Conservation (phyloP, 2,329 filamentous ascomycete genomes). For the Dactylella cylindrospora region DNA sequence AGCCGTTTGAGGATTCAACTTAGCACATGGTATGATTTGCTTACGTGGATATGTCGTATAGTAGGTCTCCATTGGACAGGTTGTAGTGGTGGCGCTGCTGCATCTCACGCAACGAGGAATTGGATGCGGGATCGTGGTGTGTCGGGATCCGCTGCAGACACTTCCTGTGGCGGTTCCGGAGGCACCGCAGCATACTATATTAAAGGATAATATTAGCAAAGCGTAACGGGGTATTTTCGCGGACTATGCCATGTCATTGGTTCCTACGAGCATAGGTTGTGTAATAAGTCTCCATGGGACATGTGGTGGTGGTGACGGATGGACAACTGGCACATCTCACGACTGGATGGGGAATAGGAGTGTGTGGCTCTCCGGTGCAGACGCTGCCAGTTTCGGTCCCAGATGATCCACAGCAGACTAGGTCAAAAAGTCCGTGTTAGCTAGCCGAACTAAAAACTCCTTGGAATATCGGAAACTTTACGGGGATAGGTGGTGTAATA, state of each 20-base stretch:
- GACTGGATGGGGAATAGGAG: not conserved
- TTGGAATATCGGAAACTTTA: too few species aligned
- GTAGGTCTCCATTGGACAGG: slow-evolving; percentile 22
- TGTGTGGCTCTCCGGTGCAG: not conserved
- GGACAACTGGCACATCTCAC: too few species aligned
- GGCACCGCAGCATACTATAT: slow-evolving; percentile 29
- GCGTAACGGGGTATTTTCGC: too few species aligned
- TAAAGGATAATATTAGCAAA: too few species aligned
- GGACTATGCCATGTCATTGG: too few species aligned
- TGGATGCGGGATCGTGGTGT: slow-evolving; percentile 21
- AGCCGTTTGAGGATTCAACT: not conserved
- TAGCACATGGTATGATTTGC: not conserved
- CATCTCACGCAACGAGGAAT: slow-evolving; percentile 20
- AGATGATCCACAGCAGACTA: slow-evolving; percentile 1
- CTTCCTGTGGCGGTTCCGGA: slow-evolving; percentile 22
- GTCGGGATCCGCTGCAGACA: slow-evolving; percentile 22
- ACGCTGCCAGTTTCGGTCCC: not conserved
- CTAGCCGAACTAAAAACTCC: too few species aligned
- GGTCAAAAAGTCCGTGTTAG: too few species aligned
- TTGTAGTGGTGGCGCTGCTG: slow-evolving; percentile 12
- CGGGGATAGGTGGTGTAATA: too few species aligned
- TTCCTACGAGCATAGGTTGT: slow-evolving; percentile 29
- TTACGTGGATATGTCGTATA: slow-evolving; percentile 26
- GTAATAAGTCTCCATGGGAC: slow-evolving; percentile 34
- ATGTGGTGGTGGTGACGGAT: slow-evolving; percentile 1